Conservation (phyloP, 1,284 basidiomycete species). For the Pascua guehoae region DNA sequence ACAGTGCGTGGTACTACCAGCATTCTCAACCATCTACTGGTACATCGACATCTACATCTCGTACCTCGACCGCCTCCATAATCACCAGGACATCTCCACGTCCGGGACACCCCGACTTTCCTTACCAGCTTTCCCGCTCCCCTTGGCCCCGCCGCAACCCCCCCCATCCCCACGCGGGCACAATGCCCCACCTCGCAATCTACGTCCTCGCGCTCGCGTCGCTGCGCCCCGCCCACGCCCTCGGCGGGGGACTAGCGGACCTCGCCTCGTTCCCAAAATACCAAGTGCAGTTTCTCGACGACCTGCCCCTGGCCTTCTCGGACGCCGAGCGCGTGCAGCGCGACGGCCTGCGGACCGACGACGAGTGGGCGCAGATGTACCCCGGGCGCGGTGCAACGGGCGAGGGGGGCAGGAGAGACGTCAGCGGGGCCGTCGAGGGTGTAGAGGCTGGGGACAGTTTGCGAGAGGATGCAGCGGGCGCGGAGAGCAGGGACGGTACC, state of each 20-base stretch:
- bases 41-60: no score
- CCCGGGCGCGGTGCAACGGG: slow-evolving; percentile 59
- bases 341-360: slow-evolving; percentile 64
- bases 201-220: slow-evolving; percentile 31
- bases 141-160: not conserved
- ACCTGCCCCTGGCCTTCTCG: slow-evolving; percentile 66
- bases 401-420: slow-evolving; percentile 49
- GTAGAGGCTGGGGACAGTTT: slow-evolving; percentile 10
- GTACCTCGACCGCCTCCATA: no score
- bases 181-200: slow-evolving; percentile 18
- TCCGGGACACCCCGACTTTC: no score
- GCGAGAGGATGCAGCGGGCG: not conserved
- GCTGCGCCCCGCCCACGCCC: slow-evolving; percentile 14
- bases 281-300: slow-evolving; percentile 73
- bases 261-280: slow-evolving; percentile 79
- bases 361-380: slow-evolving; percentile 66
- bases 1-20: no score
- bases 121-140: no score
- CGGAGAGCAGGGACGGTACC: no score
- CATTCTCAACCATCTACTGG: no score
- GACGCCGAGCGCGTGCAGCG: slow-evolving; percentile 70
- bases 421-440: slow-evolving; percentile 14
- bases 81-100: no score
- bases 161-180: not conserved
- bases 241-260: slow-evolving; percentile 55